Base-by-base conservation (phyloP, 1,284 basidiomycete species). In the Flammula alnicola region DNA sequence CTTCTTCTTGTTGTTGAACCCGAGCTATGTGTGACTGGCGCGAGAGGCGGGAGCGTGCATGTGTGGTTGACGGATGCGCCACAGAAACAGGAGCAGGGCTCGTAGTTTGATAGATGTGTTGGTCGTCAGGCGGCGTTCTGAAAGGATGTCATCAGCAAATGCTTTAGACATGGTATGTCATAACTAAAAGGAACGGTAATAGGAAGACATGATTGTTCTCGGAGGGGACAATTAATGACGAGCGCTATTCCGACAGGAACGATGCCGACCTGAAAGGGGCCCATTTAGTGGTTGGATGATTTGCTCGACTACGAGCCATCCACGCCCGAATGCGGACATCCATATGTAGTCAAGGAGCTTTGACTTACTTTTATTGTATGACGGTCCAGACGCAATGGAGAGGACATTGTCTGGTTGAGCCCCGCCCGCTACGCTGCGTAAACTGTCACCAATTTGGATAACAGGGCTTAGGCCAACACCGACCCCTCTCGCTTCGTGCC, bases 401-500 rank as follows among this genome's bases (percentile, higher is more conserved):
- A 55, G 36, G n/a, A 50, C 4, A n/a, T 12, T 39, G 31, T 50
- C 52, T 20, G 35, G 22, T 33, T 51, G 50, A 25, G 31, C 16
- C 35, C 42, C n/a, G n/a, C n/a, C 46, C 9, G 55, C 33, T 14
- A 62, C 70, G 53, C 64, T 70, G 30, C 78, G 72, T 54, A 83
- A 62, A 53, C 68, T 78, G 52, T 80, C 76, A 38, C 72, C 77
- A 40, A 81, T 72, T 54, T 78, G 72, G 10, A 70, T 67, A 16
- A 73, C 73, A 1, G 79, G 69, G 50, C 69, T 77, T 36, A 73
- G 64, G 22, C 62, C 67, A 48, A 56, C 66, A 51, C 33, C 10
- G 47, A 17, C 6, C 37, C 57, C 25, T 59, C 58, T 6, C 44
- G 54, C 26, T 53, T 59, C 10, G 52, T 46, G 17, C 32, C 37